These are phyloP conservation scores for Byssochlamys sp. DNA, from an alignment of 2,329 filamentous ascomycete species.

Conservation along the genomic window DNA sequence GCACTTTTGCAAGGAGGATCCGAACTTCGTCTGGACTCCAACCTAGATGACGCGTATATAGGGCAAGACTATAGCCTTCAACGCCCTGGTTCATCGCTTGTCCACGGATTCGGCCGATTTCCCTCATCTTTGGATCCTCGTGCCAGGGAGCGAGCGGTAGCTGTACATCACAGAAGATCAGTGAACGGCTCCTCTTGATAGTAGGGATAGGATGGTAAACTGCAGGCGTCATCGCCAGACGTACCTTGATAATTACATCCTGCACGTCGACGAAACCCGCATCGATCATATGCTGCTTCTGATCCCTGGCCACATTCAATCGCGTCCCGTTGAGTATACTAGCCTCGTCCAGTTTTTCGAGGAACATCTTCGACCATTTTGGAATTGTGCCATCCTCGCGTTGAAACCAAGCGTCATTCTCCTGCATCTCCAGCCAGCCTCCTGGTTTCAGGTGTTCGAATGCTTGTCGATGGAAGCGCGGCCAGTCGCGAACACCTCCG, in stretches of 20 bases:
- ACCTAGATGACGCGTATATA: constrained; percentile 32
- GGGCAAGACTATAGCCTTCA: constrained; percentile 34
- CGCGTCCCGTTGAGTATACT: constrained; percentile 6
- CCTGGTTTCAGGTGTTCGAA: constrained; percentile 34
- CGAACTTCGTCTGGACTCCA: constrained; percentile 38
- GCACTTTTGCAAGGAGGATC: constrained; percentile 23
- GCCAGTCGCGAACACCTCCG: constrained; percentile 11
- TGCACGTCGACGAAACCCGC: constrained; percentile 38
- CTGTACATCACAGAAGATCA: constrained; percentile 17
- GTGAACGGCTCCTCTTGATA: not conserved
- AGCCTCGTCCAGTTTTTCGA: constrained; percentile 29
- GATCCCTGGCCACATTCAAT: constrained; percentile 24
- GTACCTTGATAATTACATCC: constrained; percentile 16
- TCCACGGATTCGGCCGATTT: constrained; percentile 38
- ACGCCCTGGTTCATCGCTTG: constrained; percentile 32
- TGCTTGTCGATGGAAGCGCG: constrained; percentile 8
- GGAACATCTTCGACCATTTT: constrained; percentile 16
- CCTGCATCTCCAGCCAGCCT: constrained; percentile 42
- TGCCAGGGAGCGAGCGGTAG: constrained; percentile 39
- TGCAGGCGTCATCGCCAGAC: not conserved
- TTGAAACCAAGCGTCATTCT: constrained; percentile 34
- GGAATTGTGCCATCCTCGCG: constrained; percentile 32
- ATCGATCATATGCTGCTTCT: constrained; percentile 29
- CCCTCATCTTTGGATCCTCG: constrained; percentile 41
- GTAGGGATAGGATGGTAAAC: not conserved